Conservation (phyloP, 2,329 filamentous ascomycete species). For the Aspergillus quadricinctus region DNA sequence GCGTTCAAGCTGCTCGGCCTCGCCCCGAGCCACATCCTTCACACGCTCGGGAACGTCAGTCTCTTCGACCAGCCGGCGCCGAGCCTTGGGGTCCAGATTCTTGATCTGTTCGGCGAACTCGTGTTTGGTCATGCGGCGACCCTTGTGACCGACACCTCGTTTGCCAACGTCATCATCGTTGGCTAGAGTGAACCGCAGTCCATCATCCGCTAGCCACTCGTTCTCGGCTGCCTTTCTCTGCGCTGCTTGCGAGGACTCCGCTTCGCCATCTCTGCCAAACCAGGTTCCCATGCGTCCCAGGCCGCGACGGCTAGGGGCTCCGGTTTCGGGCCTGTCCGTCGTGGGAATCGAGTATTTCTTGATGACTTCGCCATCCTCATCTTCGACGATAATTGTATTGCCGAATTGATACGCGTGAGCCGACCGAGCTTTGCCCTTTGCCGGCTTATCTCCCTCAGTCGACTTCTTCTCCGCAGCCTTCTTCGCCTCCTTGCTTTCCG, state of each 20-base stretch:
- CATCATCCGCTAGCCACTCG: conserved; percentile 43
- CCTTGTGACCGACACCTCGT: conserved; percentile 42
- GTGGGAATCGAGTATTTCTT: conserved; percentile 63
- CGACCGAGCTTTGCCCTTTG: conserved; percentile 45
- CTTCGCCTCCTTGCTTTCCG: conserved; percentile 24
- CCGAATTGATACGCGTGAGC: conserved; percentile 65
- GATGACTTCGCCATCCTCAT: conserved; percentile 64
- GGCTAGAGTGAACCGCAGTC: conserved; percentile 59
- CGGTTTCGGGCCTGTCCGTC: conserved; percentile 24
- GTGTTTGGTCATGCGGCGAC: conserved; percentile 58
- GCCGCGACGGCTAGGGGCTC: conserved; percentile 46
- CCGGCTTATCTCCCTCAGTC: conserved; percentile 16
- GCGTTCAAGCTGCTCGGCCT: conserved; percentile 28
- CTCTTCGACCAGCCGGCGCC: conserved; percentile 44
- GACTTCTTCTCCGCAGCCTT: conserved; percentile 15
- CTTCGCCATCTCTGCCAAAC: conserved; percentile 41
- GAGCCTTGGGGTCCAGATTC: conserved; percentile 55
- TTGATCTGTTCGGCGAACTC: conserved; percentile 63
- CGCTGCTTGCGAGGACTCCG: conserved; percentile 27
- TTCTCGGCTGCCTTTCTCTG: conserved; percentile 26
- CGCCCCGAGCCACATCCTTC: conserved; percentile 33
- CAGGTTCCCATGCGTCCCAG: conserved; percentile 59
- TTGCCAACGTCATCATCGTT: conserved; percentile 35
- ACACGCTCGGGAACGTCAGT: conserved; percentile 38
- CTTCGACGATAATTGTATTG: conserved; percentile 67